phyloP scores from a whole-genome alignment of 257 asterid species.

The Petrea volubilis region DNA sequence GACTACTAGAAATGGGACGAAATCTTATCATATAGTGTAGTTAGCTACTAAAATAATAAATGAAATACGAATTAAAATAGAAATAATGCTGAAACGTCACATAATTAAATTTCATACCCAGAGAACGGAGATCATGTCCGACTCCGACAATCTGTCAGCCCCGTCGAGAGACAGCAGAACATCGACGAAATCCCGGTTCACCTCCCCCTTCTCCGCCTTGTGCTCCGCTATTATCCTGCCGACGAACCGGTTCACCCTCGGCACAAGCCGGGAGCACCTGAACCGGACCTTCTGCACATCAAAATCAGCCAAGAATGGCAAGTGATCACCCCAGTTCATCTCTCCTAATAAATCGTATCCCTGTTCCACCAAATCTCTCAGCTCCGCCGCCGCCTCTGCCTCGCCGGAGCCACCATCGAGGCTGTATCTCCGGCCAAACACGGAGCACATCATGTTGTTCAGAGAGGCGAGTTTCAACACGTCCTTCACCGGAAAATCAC shows the following conservation, averaged over 20 bases:
- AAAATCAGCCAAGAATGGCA: constrained; percentile 46
- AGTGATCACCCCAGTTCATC: constrained; percentile 62
- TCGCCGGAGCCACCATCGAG: constrained; percentile 9
- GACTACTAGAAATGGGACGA: too few relatives aligned
- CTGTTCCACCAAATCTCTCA: constrained; percentile 46
- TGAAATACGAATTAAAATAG: not conserved
- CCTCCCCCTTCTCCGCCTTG: constrained; percentile 7
- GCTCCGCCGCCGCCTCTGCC: constrained; percentile 28
- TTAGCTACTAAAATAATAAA: too few relatives aligned
- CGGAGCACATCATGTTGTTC: constrained; percentile 55
- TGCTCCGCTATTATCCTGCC: constrained; percentile 45
- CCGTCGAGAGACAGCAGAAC: constrained; percentile 54
- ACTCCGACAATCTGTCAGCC: constrained; percentile 40
- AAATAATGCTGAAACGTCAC: not conserved
- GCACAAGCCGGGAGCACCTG: constrained; percentile 51
- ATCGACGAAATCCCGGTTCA: constrained; percentile 44
- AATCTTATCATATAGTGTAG: too few relatives aligned
- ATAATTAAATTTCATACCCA: constrained; percentile 45
- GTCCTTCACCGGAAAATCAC: constrained; percentile 40
- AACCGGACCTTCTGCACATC: constrained; percentile 48
- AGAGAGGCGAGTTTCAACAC: constrained; percentile 53
- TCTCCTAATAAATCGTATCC: constrained; percentile 52
- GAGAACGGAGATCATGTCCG: constrained; percentile 65
- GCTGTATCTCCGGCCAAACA: constrained; percentile 44
- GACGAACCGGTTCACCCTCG: constrained; percentile 49